Evolutionary conservation across 257 asterid species (phyloP), one percentile per base, ranked within the genome.

Genomic region (Primulina huaijiensis): DNA sequence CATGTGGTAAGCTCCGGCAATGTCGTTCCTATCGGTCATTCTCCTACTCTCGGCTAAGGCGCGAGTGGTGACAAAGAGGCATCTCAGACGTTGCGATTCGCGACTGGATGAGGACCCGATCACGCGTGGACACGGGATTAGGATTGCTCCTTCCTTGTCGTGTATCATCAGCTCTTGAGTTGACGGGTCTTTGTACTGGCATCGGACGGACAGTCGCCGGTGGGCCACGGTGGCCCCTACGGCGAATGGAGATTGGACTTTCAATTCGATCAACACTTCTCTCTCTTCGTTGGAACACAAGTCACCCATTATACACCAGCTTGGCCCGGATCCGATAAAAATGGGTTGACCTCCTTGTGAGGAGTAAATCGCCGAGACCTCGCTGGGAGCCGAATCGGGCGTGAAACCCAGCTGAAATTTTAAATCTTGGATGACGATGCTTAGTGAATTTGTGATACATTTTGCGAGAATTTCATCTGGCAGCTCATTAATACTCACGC

Each of bases 101-200:
- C 87, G 76, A 1, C 85, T 79, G 64, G 91, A 81, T 4, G 57
- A 16, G 8, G 99, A 86, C 55, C 92, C 81, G 70, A 84, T 88
- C 87, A 96, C 85, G 66, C 85, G 95, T 59, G 95, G 95, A 12
- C 85, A 94, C 43, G 97, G 97, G 58, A 90, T 80, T 75, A 67
- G 8, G 0, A 93, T 79, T 29, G 78, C 80, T 29, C 85, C 89
- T 30, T 87, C 96, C 65, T 83, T 87, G 76, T 90, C 89, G 78
- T 80, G 76, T 63, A 85, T 75, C 72, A 85, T 75, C 72, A 84
- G 75, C 72, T 79, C 86, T 67, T 85, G 90, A 66, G 93, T 89
- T 79, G 97, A 94, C 84, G 96, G 92, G 89, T 94, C 98, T 80
- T 76, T 83, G 95, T 82, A 85, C 31, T 85, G 76, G 86, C 92